Conservation (phyloP, 176 grass and related monocot species). For the Panicum miliaceum region DNA sequence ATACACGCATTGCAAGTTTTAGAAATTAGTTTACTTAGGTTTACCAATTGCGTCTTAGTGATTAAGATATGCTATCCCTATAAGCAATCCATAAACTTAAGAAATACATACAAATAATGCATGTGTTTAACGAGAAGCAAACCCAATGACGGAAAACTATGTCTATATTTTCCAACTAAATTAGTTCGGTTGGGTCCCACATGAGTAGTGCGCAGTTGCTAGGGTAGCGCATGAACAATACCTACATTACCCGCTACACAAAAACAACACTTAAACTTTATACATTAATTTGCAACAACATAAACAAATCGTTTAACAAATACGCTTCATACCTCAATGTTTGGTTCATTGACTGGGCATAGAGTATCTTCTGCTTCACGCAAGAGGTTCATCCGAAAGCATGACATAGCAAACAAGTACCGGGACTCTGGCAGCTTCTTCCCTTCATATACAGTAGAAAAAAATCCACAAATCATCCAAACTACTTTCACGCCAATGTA, state of each 20-base stretch:
- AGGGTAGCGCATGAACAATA: not conserved
- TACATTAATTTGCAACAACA: not conserved
- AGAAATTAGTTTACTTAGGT: not conserved
- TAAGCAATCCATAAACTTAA: not conserved
- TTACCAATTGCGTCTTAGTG: not conserved
- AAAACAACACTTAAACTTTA: not conserved
- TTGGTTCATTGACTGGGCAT: conserved; percentile 79
- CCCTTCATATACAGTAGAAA: conserved; percentile 59
- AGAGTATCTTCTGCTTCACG: conserved; percentile 84
- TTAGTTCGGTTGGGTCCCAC: not conserved
- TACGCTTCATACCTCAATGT: conserved; percentile 65
- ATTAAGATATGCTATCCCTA: not conserved
- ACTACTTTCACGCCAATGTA: not conserved
- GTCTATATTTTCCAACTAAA: not conserved
- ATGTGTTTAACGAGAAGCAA: not conserved
- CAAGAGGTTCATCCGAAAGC: conserved; percentile 91
- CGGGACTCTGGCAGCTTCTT: conserved; percentile 81
- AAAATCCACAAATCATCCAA: conserved; percentile 31
- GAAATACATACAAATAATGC: not conserved
- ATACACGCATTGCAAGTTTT: not conserved
- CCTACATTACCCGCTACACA: not conserved
- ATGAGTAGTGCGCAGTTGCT: not conserved
- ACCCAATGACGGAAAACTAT: not conserved
- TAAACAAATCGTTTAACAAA: conserved; percentile 16
- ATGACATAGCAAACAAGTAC: conserved; percentile 92